A percentile compares a stretch with the other conserved stretches of the same genome.
Evolutionary conservation across 768 basidiomycete species (phyloP).

Genomic region (Royoungia palumana): DNA sequence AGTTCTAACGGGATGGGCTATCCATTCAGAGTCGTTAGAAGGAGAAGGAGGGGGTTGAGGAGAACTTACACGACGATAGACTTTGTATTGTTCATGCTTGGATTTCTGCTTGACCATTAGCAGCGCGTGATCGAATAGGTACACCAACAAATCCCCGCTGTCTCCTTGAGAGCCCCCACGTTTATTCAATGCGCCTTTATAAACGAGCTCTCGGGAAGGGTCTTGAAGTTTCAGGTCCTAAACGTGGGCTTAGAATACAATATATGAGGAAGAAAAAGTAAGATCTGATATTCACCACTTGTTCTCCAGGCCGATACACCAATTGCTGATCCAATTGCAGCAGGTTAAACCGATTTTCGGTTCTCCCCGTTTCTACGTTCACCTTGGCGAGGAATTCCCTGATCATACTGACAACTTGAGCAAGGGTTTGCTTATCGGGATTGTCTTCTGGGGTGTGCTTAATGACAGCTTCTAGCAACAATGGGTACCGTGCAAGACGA

Average conservation of each 20-base stretch:
- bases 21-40: constrained; percentile 6
- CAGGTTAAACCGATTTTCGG: constrained; percentile 95
- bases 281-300: constrained; percentile 59
- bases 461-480: constrained; percentile 85
- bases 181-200: constrained; percentile 87
- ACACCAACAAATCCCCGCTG: constrained; percentile 88
- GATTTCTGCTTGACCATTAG: constrained; percentile 94
- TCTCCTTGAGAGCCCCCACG: constrained; percentile 67
- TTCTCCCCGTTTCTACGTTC: constrained; percentile 90
- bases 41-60: neutral
- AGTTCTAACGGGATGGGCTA: constrained; percentile 97
- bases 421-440: constrained; percentile 75
- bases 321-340: constrained; percentile 91
- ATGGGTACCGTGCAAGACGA: constrained; percentile 92
- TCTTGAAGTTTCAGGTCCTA: constrained; percentile 86
- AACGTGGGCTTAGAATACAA: neutral
- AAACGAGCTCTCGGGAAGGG: constrained; percentile 86
- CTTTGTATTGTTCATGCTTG: constrained; percentile 88
- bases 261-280: neutral
- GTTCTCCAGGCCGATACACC: constrained; percentile 83
- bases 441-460: constrained; percentile 92
- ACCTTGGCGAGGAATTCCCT: constrained; percentile 84
- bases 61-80: constrained; percentile 80
- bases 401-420: constrained; percentile 72
- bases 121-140: constrained; percentile 95